A percentile compares a stretch with the other conserved stretches of the same genome.
Conservation (phyloP, 768 basidiomycete genomes). For the Lepiota venenata region DNA sequence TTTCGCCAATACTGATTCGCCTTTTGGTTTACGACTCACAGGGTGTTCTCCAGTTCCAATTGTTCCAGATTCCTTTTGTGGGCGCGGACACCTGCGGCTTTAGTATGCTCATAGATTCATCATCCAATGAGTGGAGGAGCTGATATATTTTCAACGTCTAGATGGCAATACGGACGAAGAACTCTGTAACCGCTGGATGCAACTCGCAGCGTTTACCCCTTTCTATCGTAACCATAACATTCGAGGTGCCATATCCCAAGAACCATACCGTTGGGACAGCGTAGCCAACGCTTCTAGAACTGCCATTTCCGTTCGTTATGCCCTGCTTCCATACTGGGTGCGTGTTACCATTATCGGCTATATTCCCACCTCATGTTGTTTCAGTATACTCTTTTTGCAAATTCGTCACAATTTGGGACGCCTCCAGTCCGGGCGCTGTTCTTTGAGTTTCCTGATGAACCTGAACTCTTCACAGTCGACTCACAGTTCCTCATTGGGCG, state of each 20-base stretch:
- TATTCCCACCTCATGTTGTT: conserved; percentile 5
- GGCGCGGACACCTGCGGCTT: conserved; percentile 79
- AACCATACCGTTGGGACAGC: conserved; percentile 79
- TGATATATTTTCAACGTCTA: conserved; percentile 13
- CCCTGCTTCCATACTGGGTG: conserved; percentile 78
- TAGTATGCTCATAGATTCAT: conserved; percentile 29
- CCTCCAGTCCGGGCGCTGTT: conserved; percentile 75
- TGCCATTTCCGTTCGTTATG: conserved; percentile 69
- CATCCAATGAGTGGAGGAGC: conserved; percentile 14
- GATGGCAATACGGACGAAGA: conserved; percentile 74
- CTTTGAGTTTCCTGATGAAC: conserved; percentile 74
- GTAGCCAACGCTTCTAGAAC: conserved; percentile 71
- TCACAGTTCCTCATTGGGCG: conserved; percentile 70
- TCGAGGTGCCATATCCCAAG: conserved; percentile 65
- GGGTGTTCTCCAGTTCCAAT: conserved; percentile 78
- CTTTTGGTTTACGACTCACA: conserved; percentile 26
- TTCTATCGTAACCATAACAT: conserved; percentile 82
- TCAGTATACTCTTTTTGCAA: conserved; percentile 73
- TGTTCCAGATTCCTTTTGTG: conserved; percentile 82
- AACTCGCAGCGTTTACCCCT: conserved; percentile 76
- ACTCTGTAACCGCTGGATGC: conserved; percentile 84
- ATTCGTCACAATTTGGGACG: conserved; percentile 59
- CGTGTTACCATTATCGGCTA: conserved; percentile 18
- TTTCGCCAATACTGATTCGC: conserved; percentile 4
- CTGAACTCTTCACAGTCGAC: conserved; percentile 58